These are phyloP conservation scores for Fusarium sp. DNA, from an alignment of 2,329 filamentous ascomycete species.

Conservation along the genomic window DNA sequence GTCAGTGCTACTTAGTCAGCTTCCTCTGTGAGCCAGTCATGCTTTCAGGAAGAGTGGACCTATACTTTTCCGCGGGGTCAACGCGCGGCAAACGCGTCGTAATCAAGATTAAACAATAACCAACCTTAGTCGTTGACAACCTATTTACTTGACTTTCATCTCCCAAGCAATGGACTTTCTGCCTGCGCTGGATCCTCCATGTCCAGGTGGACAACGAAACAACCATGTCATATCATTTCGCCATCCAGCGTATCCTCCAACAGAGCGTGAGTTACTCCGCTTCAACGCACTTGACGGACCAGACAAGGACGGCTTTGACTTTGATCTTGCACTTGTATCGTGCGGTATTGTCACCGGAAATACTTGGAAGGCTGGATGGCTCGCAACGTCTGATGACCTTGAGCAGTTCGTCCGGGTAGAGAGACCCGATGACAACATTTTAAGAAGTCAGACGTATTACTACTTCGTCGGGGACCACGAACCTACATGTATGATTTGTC, in stretches of 20 bases:
- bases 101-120: too few species aligned
- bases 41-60: too few species aligned
- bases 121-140: too few species aligned
- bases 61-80: too few species aligned
- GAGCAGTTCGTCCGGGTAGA: background rate
- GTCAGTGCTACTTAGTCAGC: too few species aligned
- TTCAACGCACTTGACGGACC: background rate
- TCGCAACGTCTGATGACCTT: background rate
- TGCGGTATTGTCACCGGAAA: slow-evolving; percentile 1
- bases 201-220: background rate
- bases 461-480: background rate
- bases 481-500: background rate
- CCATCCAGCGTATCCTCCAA: background rate
- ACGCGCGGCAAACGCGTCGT: too few species aligned
- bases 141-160: too few species aligned
- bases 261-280: background rate
- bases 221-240: background rate
- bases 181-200: background rate
- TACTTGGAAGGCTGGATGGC: background rate
- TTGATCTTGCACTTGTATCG: background rate
- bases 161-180: background rate
- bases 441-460: background rate
- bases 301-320: background rate
- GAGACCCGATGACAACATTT: background rate
- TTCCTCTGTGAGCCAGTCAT: too few species aligned